Percentiles rank a stretch among this genome's conserved stretches.
Conservation (phyloP, 495 filamentous ascomycete species). For the Aspergillus cristatus region DNA sequence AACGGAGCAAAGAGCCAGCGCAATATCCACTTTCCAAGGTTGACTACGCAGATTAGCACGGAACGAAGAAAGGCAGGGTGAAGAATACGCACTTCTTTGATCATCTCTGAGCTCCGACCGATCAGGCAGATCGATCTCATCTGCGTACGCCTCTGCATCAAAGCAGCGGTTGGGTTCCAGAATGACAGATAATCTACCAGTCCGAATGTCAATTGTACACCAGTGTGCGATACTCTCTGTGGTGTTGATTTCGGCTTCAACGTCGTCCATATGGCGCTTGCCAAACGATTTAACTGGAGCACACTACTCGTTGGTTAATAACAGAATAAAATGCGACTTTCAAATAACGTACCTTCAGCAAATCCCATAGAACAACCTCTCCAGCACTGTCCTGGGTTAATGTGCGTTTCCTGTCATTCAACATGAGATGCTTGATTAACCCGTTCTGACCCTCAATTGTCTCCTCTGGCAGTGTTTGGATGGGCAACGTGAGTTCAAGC, state of each 20-base stretch:
- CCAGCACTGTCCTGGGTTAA: slow-evolving; percentile 91
- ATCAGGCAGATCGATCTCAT: slow-evolving; percentile 67
- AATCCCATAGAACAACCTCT: slow-evolving; percentile 93
- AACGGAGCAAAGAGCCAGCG: slow-evolving; percentile 85
- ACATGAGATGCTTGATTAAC: slow-evolving; percentile 80
- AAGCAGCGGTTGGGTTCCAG: slow-evolving; percentile 95
- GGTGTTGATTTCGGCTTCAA: slow-evolving; percentile 80
- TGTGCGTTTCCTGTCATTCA: slow-evolving; percentile 84
- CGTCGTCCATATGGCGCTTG: slow-evolving; percentile 87
- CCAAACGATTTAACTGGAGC: slow-evolving; percentile 78
- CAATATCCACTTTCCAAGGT: slow-evolving; percentile 93
- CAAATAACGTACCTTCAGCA: slow-evolving; percentile 69
- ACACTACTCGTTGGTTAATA: slow-evolving; percentile 47
- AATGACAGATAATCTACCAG: slow-evolving; percentile 80
- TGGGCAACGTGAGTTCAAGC: slow-evolving; percentile 48
- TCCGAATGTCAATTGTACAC: slow-evolving; percentile 90
- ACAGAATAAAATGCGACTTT: no score
- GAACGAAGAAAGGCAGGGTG: neutral
- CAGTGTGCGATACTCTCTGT: slow-evolving; percentile 83
- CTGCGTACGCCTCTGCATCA: slow-evolving; percentile 94
- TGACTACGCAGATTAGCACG: slow-evolving; percentile 49
- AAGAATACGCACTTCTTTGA: slow-evolving; percentile 67
- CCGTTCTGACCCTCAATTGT: slow-evolving; percentile 94
- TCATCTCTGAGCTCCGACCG: slow-evolving; percentile 77
- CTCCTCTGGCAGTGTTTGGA: slow-evolving; percentile 68